Evolutionary conservation across 2,329 filamentous ascomycete genomes (phyloP).

Genomic region (Beauveria rudraprayagi): DNA sequence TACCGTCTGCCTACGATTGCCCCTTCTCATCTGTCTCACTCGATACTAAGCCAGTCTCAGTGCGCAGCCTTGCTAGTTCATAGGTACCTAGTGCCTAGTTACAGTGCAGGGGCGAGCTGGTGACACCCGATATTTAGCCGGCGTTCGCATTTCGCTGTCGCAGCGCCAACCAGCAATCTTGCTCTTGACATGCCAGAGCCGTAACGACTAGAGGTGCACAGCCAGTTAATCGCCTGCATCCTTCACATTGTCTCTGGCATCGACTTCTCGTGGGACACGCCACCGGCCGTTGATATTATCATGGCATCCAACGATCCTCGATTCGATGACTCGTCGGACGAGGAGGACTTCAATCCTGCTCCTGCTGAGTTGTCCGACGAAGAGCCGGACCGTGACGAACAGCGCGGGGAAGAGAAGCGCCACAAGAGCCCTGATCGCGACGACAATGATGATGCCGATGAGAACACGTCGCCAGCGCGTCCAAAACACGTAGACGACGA

Average conservation of each 20-base stretch:
- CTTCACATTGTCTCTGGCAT: conserved; percentile 11
- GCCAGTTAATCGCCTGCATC: background rate
- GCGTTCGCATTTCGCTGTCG: conserved; percentile 5
- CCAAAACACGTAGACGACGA: conserved; percentile 25
- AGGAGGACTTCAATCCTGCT: conserved; percentile 82
- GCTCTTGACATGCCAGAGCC: conserved; percentile 9
- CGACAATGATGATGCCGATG: conserved; percentile 29
- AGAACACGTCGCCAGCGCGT: conserved; percentile 20
- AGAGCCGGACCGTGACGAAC: conserved; percentile 32
- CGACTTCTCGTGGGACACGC: background rate
- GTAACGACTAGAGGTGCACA: conserved; percentile 7
- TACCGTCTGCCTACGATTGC: background rate
- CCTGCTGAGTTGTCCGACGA: conserved; percentile 66
- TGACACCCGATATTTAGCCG: conserved; percentile 15
- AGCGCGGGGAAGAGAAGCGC: conserved; percentile 32
- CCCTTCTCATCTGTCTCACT: too few relatives aligned
- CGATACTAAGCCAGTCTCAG: too few relatives aligned
- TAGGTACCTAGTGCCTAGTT: too few relatives aligned
- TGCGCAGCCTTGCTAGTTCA: too few relatives aligned
- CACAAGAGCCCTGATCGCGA: conserved; percentile 4
- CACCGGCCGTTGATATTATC: conserved; percentile 16
- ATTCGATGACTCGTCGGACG: conserved; percentile 62
- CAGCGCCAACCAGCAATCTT: conserved; percentile 1
- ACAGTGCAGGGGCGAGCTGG: background rate
- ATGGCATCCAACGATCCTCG: conserved; percentile 43